Base-by-base conservation (phyloP, 1,284 basidiomycete species). In the Fomitiporia mediterranea region DNA sequence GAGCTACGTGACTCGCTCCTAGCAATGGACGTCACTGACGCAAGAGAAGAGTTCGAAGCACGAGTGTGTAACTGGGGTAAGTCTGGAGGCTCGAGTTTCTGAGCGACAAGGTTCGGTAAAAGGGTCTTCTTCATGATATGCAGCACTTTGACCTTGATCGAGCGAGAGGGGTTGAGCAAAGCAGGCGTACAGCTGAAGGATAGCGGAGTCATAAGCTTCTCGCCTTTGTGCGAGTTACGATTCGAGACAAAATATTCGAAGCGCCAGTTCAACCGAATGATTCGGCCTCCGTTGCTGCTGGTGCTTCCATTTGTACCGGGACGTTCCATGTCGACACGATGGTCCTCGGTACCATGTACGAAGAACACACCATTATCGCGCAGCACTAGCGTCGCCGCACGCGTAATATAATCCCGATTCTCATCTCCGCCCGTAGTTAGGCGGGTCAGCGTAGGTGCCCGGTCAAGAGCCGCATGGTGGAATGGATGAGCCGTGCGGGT, bases 231-330 rank as follows among this genome's bases (percentile, higher is more conserved):
- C 15, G 82, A 67, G 17, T 70, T 63, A 19, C 80, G 76, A 61
- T 86, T 80, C 40, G 80, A 78, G 8, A 92, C 84, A 27, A 83
- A 65, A 65, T 93, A 93, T 57, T 89, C 86, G 62, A 92, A 85
- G 57, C 80, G 80, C 91, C 90, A 91, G 21, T 72, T 71, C 11
- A 87, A 69, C 56, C 76, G 79, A 40, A 70, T 65, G 17, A 69
- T 47, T 61, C 63, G 49, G 56, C 57, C 17, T 51, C 30, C 40
- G 32, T n/a, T n/a, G n/a, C n/a, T n/a, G n/a, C n/a, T n/a, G 17
- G 17, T 23, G 21, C 17, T 43, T 62, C 60, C 48, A 25, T 23
- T 43, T 19, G 17, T 23, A 23, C 25, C 70, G 2, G 40, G 28
- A 21, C 52, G 38, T 17, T n/a, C 39, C 3, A 46, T 13, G 19